Percentiles rank a stretch among this genome's conserved stretches.
These are phyloP conservation scores for Boletus sp. DNA, from an alignment of 768 basidiomycete species.

Conservation along the genomic window DNA sequence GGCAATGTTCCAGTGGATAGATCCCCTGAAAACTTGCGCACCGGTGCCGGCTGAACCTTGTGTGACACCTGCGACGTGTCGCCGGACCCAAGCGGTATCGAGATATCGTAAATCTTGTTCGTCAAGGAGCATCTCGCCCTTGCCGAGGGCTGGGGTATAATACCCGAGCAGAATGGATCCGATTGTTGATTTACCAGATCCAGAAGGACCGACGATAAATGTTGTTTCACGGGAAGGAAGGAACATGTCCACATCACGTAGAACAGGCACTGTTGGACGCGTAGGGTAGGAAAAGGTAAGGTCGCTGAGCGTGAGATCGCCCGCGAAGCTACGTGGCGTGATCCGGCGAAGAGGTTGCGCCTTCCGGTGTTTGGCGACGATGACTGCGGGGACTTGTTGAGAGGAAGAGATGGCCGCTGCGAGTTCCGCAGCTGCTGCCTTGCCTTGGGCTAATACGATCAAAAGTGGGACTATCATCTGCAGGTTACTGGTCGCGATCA, in stretches of 20 bases:
- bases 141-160: conserved; percentile 52
- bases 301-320: conserved; percentile 62
- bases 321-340: conserved; percentile 56
- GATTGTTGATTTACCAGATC: conserved; percentile 74
- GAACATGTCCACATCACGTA: conserved; percentile 60
- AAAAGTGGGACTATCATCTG: conserved; percentile 85
- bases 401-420: conserved; percentile 21
- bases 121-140: conserved; percentile 74
- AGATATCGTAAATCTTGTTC: conserved; percentile 76
- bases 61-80: conserved; percentile 70
- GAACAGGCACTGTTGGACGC: conserved; percentile 56
- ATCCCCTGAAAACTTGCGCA: conserved; percentile 63
- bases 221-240: conserved; percentile 71
- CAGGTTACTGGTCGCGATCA: conserved; percentile 84
- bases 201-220: conserved; percentile 76
- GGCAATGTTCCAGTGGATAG: conserved; percentile 82
- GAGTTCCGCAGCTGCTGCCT: conserved; percentile 38
- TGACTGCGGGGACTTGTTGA: conserved; percentile 36
- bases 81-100: conserved; percentile 64
- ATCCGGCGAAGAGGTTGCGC: conserved; percentile 55
- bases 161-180: conserved; percentile 65
- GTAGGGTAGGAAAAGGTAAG: conserved; percentile 75
- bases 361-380: conserved; percentile 11
- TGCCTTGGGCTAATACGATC: conserved; percentile 65
- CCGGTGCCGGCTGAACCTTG: conserved; percentile 61